Base-by-base conservation (phyloP, 495 filamentous ascomycete species). In the Clohesyomyces aquaticus region DNA sequence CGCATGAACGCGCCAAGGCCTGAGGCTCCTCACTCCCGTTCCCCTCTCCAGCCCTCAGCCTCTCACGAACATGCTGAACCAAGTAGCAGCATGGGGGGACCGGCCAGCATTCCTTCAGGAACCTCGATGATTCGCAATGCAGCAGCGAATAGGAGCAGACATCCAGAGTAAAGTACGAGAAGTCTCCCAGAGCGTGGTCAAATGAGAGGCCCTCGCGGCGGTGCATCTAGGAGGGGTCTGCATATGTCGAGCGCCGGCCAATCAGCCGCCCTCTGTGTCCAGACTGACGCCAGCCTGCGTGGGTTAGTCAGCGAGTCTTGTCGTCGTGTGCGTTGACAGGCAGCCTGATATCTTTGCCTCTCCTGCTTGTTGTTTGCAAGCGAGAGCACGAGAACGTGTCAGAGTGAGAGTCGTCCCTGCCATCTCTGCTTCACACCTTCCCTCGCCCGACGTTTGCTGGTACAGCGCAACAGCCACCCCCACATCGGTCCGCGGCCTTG, bases 401-500 rank as follows among this genome's bases (percentile, higher is more conserved):
- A n/a, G 32, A 38, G 32, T 14, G 14, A 38, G 32, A 38, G 32
- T 38, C 32, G 6, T 14, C 14, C 32, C 32, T 38, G 32, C 14
- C 6, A 38, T 38, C 32, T 38, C 32, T 38, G 6, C 32, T 38
- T 14, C 14, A 38, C 32, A 6, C 32, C 14, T 38, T 14, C 32
- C 32, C n/a, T n/a, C 16, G 4, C 14, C 43, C 21, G 43, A 18
- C 16, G 10, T 26, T 14, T 6, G 9, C 48, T 11, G 22, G 48
- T 22, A 14, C 21, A 26, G 22, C 4, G 22, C 52, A 55, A 22
- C 52, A 55, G 27, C 52, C 42, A 48, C 43, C 16, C 41, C 25
- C 41, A n/a, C 35, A 43, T 16, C 14, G 14, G 21, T 47, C 43
- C 26, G 23, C 18, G 43, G 2, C 25, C 18, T 59, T 19, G 26